Evolutionary conservation across 306 rosid species (phyloP), one percentile per base, ranked within the genome.

Genomic region (Vicia faba): DNA sequence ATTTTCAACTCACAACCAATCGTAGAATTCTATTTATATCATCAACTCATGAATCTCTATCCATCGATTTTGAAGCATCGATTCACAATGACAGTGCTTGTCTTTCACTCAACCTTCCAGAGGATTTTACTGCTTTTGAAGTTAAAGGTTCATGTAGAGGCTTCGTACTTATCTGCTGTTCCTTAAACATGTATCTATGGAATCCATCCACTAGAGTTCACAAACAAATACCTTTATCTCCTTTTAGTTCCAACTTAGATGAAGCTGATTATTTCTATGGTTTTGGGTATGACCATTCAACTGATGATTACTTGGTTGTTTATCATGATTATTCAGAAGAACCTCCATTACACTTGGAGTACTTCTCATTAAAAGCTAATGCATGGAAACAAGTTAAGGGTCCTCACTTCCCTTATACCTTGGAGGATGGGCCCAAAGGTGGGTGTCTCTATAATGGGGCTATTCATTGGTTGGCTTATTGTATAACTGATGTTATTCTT

Each of bases 401-500:
- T 15, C 11, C 7, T 3, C 33, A 29, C 7, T 35, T 33, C 3
- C n/a, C 15, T 48, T 48, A 48, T 8, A 48, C 0, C 1, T 13
- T n/a, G 0, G 41, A 1, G 4, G 5, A 13, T 26, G 14, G 8
- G 8, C 8, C 2, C 1, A 26, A 0, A 25, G 9, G 2, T 0
- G 64, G 73, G 3, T 2, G 0, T 12, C 8, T 71, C 62, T 38
- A 49, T 0, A 20, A 49, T 26, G 76, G 53, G 7, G 76, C 15
- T 7, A 33, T 71, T 71, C 69, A 61, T 15, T 71, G 76, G 75
- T 23, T 71, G 40, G 15, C 15, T 48, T 1, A 0, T 12, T 5
- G n/a, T n/a, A n/a, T 5, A 14, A 0, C 19, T 18, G 11, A 16
- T 18, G 41, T 45, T 40, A 74, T 79, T 48, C 0, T 68, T 38